phyloP scores from a whole-genome alignment of 2,329 filamentous ascomycete species.

The Coniochaeta prunicola region DNA sequence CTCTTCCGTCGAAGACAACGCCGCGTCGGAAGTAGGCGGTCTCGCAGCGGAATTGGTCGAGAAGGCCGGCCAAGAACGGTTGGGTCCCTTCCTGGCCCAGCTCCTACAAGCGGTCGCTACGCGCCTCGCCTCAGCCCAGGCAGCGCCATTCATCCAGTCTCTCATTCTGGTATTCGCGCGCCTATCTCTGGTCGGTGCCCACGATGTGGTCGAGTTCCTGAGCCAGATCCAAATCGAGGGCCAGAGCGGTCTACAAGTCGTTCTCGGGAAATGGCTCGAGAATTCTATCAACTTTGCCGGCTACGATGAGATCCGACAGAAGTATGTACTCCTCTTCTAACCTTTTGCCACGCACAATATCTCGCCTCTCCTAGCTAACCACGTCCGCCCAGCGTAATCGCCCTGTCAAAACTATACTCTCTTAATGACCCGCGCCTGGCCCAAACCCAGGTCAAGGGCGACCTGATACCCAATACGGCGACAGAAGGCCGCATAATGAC shows the following conservation, averaged over 20 bases:
- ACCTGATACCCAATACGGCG: constrained; percentile 73
- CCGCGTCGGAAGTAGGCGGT: constrained; percentile 91
- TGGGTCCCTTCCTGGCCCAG: constrained; percentile 84
- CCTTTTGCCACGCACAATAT: neutral
- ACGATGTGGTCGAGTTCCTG: constrained; percentile 88
- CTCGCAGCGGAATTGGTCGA: constrained; percentile 92
- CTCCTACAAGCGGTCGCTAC: constrained; percentile 84
- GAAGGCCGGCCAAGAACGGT: constrained; percentile 83
- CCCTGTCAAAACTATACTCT: constrained; percentile 83
- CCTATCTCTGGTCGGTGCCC: constrained; percentile 74
- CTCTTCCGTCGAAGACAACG: constrained; percentile 80
- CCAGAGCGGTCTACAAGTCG: constrained; percentile 78
- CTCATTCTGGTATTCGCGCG: constrained; percentile 92
- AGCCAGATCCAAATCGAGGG: constrained; percentile 74
- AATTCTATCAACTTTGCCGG: constrained; percentile 97
- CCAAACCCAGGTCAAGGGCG: constrained; percentile 81
- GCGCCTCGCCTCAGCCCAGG: constrained; percentile 72
- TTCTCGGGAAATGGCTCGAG: constrained; percentile 92
- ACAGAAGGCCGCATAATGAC: constrained; percentile 75
- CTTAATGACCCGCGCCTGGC: constrained; percentile 75
- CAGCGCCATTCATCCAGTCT: constrained; percentile 89
- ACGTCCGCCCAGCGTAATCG: constrained; percentile 61
- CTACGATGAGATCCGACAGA: constrained; percentile 94
- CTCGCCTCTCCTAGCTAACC: neutral
- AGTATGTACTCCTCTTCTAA: constrained; percentile 49